Evolutionary conservation across 495 filamentous ascomycete genomes (phyloP), one percentile per base, ranked within the genome.

Genomic region (Hyaloscypha finlandica): DNA sequence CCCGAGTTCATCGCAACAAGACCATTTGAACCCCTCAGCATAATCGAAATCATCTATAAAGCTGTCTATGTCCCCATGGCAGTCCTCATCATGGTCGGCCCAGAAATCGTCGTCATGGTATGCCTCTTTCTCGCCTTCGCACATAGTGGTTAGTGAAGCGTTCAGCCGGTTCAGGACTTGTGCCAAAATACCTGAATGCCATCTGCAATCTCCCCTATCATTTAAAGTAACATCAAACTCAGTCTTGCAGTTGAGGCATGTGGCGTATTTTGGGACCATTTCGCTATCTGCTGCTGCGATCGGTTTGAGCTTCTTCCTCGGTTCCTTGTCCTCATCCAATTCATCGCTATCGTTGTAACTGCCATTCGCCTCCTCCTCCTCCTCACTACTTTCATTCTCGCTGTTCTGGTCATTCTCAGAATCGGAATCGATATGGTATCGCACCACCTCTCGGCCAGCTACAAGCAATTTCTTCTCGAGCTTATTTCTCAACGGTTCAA

Each of bases 1-100:
- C n/a, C 66, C 66, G 12, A 22, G 85, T 88, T 72, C 88, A 82
- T 65, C 67, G 54, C 76, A 76, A 65, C 73, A 76, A 35, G 2
- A 45, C 58, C 64, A 76, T 32, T 19, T 39, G 57, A 73, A 77
- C 20, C 70, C 70, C 37, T 74, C 72, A 3, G 68, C 70, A 61
- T 25, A 74, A 31, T 69, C 66, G 4, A 68, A 53, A 9, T 67
- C 56, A 35, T 54, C 58, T 11, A 59, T 55, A 3, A 71, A 64
- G 3, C 59, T 53, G n/a, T 73, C 64, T n/a, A 74, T 71, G 4
- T 4, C 8, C 16, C 42, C 42, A 19, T 48, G 42, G 42, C 42
- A 48, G 16, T 19, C 11, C 16, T 48, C 42, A 12, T 48, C 42
- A 12, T 48, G 42, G 3, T 48, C 42, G 11, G 9, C 42, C 42